Base-by-base conservation (phyloP, 495 filamentous ascomycete genomes). In the Staphylotrichum longicolle region DNA sequence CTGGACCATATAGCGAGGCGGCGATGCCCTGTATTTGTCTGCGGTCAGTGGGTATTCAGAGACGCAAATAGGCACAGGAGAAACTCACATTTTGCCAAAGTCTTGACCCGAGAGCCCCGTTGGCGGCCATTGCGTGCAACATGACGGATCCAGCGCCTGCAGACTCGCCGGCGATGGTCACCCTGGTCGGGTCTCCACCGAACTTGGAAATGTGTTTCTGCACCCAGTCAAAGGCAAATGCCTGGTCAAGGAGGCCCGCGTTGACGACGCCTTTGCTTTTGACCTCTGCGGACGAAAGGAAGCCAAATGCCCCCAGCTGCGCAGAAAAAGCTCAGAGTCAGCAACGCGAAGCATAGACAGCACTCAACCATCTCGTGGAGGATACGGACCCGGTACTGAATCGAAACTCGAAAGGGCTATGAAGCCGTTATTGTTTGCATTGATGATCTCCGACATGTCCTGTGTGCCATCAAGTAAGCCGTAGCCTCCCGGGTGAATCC, bases 131-230 rank as follows among this genome's bases (percentile, higher is more conserved):
- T 7, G 55, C 68, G 48, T 66, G 68, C n/a, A 64, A 15, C 51
- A 70, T 34, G 14, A 70, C 51, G 12, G 61, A 63, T 2, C 66
- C 66, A 8, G 72, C 84, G 11, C 85, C 83, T 3, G 82, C 81
- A 2, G 76, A 81, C 67, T 79, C 77, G n/a, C 74, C 78, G 67
- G 69, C 71, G 14, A 78, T 65, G 12, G 75, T 76, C 1, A 82
- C 78, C 46, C 71, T 70, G 1, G 58, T 34, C 42, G 72, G 73
- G 58, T 75, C 69, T 1, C 84, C 81, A 8, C 81, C 78, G 65
- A 86, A 85, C 7, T 74, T 71, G 3, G 60, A 75, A 55, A 86
- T 86, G 46, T 85, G 83, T 46, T 84, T 80, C 45, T 80, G 74
- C 48, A 86, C 71, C 79, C 78, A 82, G 39, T 75, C 60, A 2